These are phyloP conservation scores for Eucalyptus cladocalyx DNA, from an alignment of 345 rosid genomes.

Conservation along the genomic window DNA sequence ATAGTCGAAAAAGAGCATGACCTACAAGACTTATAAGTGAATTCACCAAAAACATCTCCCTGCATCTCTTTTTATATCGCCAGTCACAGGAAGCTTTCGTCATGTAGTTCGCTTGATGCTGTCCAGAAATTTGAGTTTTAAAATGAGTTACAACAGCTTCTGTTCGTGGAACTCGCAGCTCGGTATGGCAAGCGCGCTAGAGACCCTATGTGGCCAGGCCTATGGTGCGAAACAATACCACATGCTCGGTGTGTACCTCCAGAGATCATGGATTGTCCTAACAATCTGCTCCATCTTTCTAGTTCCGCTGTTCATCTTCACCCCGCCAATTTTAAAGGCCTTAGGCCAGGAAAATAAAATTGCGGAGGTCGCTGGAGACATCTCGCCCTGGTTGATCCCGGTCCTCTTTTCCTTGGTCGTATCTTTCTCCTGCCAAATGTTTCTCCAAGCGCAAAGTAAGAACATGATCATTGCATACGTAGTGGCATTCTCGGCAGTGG, in stretches of 20 bases:
- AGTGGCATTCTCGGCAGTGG: constrained; percentile 26
- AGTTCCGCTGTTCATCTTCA: constrained; percentile 43
- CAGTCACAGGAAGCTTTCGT: not conserved
- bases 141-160: not conserved
- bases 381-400: constrained; percentile 51
- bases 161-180: constrained; percentile 17
- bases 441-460: constrained; percentile 78
- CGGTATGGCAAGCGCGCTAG: constrained; percentile 81
- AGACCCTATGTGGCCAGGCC: constrained; percentile 84
- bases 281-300: constrained; percentile 13
- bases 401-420: constrained; percentile 24
- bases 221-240: constrained; percentile 73
- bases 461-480: constrained; percentile 57
- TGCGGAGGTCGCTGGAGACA: constrained; percentile 26
- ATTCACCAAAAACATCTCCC: not conserved
- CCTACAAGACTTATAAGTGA: not conserved
- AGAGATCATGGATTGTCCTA: constrained; percentile 73
- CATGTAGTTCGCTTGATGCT: not conserved
- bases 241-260: constrained; percentile 78
- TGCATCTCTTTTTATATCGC: not conserved
- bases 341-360: constrained; percentile 54
- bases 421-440: constrained; percentile 71
- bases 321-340: constrained; percentile 29
- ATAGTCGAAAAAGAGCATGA: not conserved
- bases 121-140: not conserved